phyloP scores from a whole-genome alignment of 2,329 filamentous ascomycete genomes.

The Penicillium sp. region DNA sequence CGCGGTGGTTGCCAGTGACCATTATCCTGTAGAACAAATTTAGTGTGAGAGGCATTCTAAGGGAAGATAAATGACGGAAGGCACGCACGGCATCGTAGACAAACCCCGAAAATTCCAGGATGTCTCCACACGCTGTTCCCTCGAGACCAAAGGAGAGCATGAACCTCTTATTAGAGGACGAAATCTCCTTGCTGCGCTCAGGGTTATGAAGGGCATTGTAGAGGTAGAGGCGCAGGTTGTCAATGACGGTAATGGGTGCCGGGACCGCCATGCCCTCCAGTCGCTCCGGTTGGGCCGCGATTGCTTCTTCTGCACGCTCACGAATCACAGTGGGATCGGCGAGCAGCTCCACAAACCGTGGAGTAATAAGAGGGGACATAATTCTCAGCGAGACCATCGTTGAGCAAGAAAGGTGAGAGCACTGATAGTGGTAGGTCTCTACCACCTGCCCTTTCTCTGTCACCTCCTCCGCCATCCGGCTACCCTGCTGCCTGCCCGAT shows the following conservation, averaged over 20 bases:
- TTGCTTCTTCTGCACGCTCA: conserved; percentile 56
- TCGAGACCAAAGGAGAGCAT: conserved; percentile 64
- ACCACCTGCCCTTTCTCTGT: conserved; percentile 36
- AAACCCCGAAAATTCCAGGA: conserved; percentile 64
- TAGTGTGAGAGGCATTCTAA: not conserved
- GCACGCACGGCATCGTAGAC: conserved; percentile 44
- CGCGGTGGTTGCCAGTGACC: conserved; percentile 49
- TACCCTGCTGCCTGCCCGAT: conserved; percentile 34
- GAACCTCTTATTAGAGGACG: conserved; percentile 64
- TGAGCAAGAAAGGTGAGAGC: conserved; percentile 61
- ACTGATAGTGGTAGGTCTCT: conserved; percentile 58
- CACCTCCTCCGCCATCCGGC: conserved; percentile 21
- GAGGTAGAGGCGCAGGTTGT: conserved; percentile 62
- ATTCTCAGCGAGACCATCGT: conserved; percentile 56
- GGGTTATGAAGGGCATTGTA: conserved; percentile 57
- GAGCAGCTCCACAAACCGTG: conserved; percentile 54
- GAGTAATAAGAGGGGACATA: conserved; percentile 54
- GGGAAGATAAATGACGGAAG: not conserved
- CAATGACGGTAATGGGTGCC: conserved; percentile 56
- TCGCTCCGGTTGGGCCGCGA: conserved; percentile 55
- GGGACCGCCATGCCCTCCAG: conserved; percentile 56
- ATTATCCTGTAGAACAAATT: conserved; percentile 31
- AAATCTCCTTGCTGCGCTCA: conserved; percentile 57
- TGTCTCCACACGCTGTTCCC: conserved; percentile 53
- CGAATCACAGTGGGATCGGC: conserved; percentile 56